Evolutionary conservation across 2,329 filamentous ascomycete genomes (phyloP).

Genomic region (Fusarium subtropicale): DNA sequence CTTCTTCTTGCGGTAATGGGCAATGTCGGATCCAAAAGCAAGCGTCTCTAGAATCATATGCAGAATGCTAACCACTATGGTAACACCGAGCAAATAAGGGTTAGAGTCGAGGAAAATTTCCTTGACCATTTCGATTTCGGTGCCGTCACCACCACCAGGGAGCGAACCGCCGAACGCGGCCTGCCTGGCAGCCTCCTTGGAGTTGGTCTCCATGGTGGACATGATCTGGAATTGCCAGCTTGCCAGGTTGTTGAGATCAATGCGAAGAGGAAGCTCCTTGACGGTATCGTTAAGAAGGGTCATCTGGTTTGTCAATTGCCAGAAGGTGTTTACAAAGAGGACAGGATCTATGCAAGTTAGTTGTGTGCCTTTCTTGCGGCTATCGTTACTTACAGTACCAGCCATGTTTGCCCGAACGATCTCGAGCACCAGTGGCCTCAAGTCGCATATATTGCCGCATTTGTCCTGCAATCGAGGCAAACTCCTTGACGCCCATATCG

Average conservation of each 20-base stretch:
- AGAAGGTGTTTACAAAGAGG: slow-evolving; percentile 94
- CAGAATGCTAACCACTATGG: slow-evolving; percentile 83
- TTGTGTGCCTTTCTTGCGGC: background rate
- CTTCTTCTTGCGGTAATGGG: slow-evolving; percentile 99
- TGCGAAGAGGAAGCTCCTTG: slow-evolving; percentile 81
- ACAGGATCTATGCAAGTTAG: slow-evolving; percentile 69
- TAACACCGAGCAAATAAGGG: slow-evolving; percentile 87
- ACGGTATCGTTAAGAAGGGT: slow-evolving; percentile 90
- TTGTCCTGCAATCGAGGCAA: slow-evolving; percentile 75
- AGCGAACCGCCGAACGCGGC: slow-evolving; percentile 78
- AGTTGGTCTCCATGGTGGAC: slow-evolving; percentile 85
- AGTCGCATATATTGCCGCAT: slow-evolving; percentile 81
- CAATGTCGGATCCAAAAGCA: slow-evolving; percentile 96
- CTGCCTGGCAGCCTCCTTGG: slow-evolving; percentile 83
- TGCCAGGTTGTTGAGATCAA: slow-evolving; percentile 83
- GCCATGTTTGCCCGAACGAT: slow-evolving; percentile 84
- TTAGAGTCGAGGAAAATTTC: slow-evolving; percentile 95
- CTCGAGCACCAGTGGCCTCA: slow-evolving; percentile 83
- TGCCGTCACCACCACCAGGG: slow-evolving; percentile 86
- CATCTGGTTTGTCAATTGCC: slow-evolving; percentile 95
- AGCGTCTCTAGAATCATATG: slow-evolving; percentile 97
- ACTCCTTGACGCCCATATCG: slow-evolving; percentile 77
- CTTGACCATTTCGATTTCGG: slow-evolving; percentile 97
- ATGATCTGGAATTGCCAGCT: slow-evolving; percentile 93
- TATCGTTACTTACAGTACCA: slow-evolving; percentile 76